phyloP scores from a whole-genome alignment of 2,329 filamentous ascomycete species.

The Aspergillus thermomutatus region DNA sequence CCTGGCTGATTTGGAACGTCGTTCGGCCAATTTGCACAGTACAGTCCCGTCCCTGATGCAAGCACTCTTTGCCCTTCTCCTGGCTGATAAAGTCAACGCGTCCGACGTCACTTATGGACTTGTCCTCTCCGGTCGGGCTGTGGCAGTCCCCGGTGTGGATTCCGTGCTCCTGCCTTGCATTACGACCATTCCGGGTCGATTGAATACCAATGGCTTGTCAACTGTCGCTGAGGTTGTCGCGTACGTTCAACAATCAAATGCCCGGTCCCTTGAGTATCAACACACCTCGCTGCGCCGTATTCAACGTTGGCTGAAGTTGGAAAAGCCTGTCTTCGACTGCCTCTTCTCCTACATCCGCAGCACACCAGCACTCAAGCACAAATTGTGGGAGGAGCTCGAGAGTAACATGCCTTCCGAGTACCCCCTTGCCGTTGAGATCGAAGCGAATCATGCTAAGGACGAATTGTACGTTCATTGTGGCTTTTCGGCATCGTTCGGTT shows the following conservation, averaged over 20 bases:
- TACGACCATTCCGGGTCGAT: slow-evolving; percentile 35
- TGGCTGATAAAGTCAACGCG: slow-evolving; percentile 26
- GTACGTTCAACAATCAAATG: slow-evolving; percentile 20
- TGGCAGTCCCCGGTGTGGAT: slow-evolving; percentile 29
- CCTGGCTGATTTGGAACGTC: slow-evolving; percentile 24
- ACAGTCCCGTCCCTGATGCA: slow-evolving; percentile 32
- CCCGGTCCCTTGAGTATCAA: slow-evolving; percentile 32
- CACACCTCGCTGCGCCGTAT: slow-evolving; percentile 35
- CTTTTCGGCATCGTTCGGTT: slow-evolving; percentile 26
- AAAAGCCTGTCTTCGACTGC: slow-evolving; percentile 32
- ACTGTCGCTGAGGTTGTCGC: slow-evolving; percentile 22
- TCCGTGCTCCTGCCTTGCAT: slow-evolving; percentile 35
- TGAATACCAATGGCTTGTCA: slow-evolving; percentile 19
- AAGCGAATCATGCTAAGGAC: slow-evolving; percentile 22
- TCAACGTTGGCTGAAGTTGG: slow-evolving; percentile 33
- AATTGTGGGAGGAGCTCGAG: slow-evolving; percentile 29
- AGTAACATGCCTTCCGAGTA: slow-evolving; percentile 36
- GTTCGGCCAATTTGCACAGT: slow-evolving; percentile 24
- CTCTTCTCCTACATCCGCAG: slow-evolving; percentile 32
- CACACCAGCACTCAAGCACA: slow-evolving; percentile 7
- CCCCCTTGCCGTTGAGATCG: slow-evolving; percentile 34
- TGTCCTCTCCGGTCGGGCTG: slow-evolving; percentile 32
- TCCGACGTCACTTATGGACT: slow-evolving; percentile 32
- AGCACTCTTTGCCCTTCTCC: slow-evolving; percentile 31
- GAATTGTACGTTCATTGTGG: slow-evolving; percentile 22